Evolutionary conservation across 179 eudicot genomes (phyloP), one percentile per base, ranked within the genome.

Genomic region (Silene noctiflora): DNA sequence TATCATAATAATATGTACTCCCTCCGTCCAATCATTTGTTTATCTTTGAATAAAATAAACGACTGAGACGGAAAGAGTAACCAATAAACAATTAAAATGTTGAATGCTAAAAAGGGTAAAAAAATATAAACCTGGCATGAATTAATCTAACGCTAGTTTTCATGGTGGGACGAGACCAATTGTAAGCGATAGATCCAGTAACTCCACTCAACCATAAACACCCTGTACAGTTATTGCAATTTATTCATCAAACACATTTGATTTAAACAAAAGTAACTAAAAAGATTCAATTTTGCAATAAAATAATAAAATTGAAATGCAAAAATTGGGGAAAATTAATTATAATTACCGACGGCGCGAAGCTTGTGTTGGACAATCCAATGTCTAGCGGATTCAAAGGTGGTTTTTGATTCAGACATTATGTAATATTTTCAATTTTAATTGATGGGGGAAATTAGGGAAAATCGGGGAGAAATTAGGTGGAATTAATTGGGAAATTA

Each of bases 81-180:
- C 6, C 39, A 33, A 5, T 33, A 17, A n/a, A 56, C 17, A 48
- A 48, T 12, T 12, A 51, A 51, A 11, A 51, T 0, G 2, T 51
- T 51, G 9, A 48, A 0, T 13, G 4, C 4, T 12, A 4, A 22
- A 24, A 16, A 16, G 29, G 44, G 25, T 0, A 17, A 19, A 35
- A 66, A 13, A 33, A 5, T 56, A n/a, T 56, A n/a, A 70, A 92
- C 97, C 97, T 92, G 58, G 96, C 97, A 67, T 91, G 97, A 73
- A 92, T 92, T 71, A 92, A 78, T 78, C 84, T 84, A 73, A 92
- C 97, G 81, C 97, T 92, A 77, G 97, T 91, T 83, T 92, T 91
- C 97, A 91, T 92, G 76, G 84, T 84, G 13, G 96, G 94, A 46
- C 89, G 87, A 81, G 97, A 87, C 97, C 97, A 92, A 83, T 92